Evolutionary conservation across 2,329 filamentous ascomycete genomes (phyloP).

Genomic region (Phyllosticta ampelicida): DNA sequence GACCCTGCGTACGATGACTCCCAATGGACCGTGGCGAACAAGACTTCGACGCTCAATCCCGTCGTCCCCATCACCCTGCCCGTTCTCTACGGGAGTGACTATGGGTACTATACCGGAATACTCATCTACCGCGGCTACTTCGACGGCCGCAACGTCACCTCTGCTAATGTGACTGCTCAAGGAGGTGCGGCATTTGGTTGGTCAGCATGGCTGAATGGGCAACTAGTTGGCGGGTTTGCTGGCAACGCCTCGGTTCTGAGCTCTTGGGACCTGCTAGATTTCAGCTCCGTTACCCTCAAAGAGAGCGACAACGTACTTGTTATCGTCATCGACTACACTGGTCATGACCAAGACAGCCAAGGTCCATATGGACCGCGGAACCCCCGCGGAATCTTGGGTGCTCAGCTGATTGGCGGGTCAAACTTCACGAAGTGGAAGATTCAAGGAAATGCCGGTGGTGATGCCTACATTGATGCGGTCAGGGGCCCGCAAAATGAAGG

Average conservation of each 20-base stretch:
- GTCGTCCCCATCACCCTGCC: constrained; percentile 28
- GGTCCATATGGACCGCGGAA: constrained; percentile 38
- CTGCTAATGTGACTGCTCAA: constrained; percentile 41
- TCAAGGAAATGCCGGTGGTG: constrained; percentile 45
- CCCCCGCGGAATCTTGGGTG: constrained; percentile 43
- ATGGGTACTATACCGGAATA: constrained; percentile 32
- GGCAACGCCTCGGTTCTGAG: constrained; percentile 35
- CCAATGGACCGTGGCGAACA: constrained; percentile 33
- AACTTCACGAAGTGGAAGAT: constrained; percentile 40
- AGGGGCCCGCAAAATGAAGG: constrained; percentile 48
- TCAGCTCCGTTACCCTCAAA: constrained; percentile 38
- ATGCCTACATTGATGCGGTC: constrained; percentile 40
- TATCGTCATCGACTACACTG: constrained; percentile 50
- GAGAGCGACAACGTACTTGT: constrained; percentile 38
- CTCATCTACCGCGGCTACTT: constrained; percentile 34
- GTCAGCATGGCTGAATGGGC: constrained; percentile 47
- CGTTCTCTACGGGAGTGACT: constrained; percentile 32
- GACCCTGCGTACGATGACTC: constrained; percentile 33
- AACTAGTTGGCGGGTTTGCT: constrained; percentile 45
- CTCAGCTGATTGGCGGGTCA: constrained; percentile 34
- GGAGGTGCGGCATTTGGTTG: constrained; percentile 48
- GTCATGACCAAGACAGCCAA: constrained; percentile 45
- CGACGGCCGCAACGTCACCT: constrained; percentile 24
- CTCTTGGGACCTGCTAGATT: constrained; percentile 36
- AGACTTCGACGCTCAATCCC: constrained; percentile 22